Percentiles rank a stretch among this genome's conserved stretches.
These are phyloP conservation scores for Brassica balearica DNA, from an alignment of 441 rosid genomes.

Conservation along the genomic window DNA sequence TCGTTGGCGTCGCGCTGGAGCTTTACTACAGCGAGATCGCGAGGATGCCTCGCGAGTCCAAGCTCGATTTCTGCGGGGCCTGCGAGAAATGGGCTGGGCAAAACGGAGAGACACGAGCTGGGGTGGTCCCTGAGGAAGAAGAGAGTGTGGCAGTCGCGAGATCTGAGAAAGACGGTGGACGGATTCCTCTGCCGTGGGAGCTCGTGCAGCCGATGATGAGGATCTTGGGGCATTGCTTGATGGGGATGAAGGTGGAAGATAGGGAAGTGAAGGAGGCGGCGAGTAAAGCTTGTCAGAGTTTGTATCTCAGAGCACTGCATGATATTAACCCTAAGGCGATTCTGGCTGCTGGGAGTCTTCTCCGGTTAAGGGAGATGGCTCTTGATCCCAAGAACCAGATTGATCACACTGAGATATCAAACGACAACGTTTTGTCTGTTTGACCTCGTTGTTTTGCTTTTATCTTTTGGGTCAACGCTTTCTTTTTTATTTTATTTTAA, in stretches of 20 bases:
- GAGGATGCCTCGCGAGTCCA: conserved; percentile 62
- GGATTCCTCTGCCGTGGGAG: conserved; percentile 80
- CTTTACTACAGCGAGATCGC: conserved; percentile 63
- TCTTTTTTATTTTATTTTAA: neutral
- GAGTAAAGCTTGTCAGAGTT: conserved; percentile 55
- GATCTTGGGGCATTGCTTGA: conserved; percentile 74
- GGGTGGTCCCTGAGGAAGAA: conserved; percentile 33
- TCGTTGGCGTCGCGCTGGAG: conserved; percentile 79
- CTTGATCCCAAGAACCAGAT: conserved; percentile 46
- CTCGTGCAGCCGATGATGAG: conserved; percentile 77
- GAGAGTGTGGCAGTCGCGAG: conserved; percentile 27
- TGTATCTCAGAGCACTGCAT: conserved; percentile 61
- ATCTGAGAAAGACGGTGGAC: conserved; percentile 29
- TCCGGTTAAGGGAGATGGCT: conserved; percentile 55
- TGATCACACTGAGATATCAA: conserved; percentile 66
- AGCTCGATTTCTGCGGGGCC: conserved; percentile 74
- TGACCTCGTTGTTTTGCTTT: neutral
- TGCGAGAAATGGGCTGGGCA: conserved; percentile 71
- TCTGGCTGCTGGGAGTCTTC: conserved; percentile 72
- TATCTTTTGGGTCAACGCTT: conserved; percentile 13
- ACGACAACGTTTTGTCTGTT: conserved; percentile 13
- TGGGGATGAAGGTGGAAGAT: conserved; percentile 51
- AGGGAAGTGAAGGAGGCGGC: conserved; percentile 52
- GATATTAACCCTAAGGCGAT: conserved; percentile 76
- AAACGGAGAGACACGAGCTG: conserved; percentile 40